phyloP scores from a whole-genome alignment of 164 flowering plant species.

The Magnolia officinalis region DNA sequence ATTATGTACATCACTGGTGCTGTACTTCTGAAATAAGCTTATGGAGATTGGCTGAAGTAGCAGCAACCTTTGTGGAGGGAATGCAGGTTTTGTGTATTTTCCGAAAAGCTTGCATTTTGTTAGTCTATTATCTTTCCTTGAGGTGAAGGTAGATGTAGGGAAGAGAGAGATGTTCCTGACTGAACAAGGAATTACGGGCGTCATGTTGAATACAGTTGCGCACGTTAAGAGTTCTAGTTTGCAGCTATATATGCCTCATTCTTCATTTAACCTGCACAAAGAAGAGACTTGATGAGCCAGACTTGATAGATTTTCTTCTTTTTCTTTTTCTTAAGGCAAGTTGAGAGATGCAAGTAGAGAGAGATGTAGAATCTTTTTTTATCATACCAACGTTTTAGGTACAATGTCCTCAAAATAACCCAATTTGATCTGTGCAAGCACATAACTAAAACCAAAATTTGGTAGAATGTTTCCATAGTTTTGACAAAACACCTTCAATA shows the following conservation, averaged over 20 bases:
- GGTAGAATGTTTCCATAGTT: no score
- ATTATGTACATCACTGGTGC: conserved; percentile 19
- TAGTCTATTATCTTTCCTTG: conserved; percentile 35
- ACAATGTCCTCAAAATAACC: no score
- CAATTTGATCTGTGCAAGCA: no score
- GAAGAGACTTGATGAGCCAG: neutral
- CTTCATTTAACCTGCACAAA: conserved; percentile 34
- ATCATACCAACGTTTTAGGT: no score
- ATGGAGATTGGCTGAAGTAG: conserved; percentile 44
- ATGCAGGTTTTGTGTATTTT: conserved; percentile 27
- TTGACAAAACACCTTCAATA: no score
- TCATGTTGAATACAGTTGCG: conserved; percentile 39
- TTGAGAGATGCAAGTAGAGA: no score
- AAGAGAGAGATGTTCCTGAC: conserved; percentile 41
- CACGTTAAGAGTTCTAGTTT: conserved; percentile 7
- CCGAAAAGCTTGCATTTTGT: conserved; percentile 33
- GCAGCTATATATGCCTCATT: conserved; percentile 19
- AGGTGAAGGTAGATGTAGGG: conserved; percentile 40
- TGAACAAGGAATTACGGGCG: conserved; percentile 65
- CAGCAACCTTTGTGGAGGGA: conserved; percentile 30
- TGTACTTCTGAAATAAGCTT: conserved; percentile 40
- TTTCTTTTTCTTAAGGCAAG: neutral
- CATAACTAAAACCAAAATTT: no score
- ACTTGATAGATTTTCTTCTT: neutral
- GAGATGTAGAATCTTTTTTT: no score